A percentile compares a stretch with the other conserved stretches of the same genome.
These are phyloP conservation scores for Pharus latifolius DNA, from an alignment of 176 grass and related monocot species.

Conservation along the genomic window DNA sequence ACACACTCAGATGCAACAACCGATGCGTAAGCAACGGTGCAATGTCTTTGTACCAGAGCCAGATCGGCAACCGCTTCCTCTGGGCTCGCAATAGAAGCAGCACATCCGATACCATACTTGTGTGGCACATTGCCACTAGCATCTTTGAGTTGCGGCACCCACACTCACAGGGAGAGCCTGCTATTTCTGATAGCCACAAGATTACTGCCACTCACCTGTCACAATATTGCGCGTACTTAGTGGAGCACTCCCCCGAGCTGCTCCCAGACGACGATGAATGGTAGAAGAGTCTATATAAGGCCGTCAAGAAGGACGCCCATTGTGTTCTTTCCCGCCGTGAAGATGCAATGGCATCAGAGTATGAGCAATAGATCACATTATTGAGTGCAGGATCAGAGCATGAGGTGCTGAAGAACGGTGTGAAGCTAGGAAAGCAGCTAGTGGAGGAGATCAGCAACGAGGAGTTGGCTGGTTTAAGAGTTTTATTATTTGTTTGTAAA, in stretches of 20 bases:
- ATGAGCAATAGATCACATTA: background rate
- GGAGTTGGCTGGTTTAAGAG: no score
- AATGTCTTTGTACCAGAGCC: background rate
- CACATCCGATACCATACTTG: background rate
- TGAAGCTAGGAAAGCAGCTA: background rate
- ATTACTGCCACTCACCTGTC: background rate
- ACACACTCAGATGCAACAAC: background rate
- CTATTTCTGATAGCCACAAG: background rate
- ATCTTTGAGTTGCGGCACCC: background rate
- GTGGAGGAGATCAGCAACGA: no score
- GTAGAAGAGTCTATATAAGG: background rate
- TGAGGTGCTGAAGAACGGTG: background rate
- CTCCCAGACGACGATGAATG: background rate
- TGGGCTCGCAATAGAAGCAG: background rate
- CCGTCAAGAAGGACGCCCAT: background rate
- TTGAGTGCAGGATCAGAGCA: background rate
- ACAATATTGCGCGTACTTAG: conserved; percentile 3
- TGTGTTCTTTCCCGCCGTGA: rapidly evolving
- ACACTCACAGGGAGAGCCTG: background rate
- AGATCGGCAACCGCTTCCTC: background rate
- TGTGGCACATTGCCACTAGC: conserved; percentile 15
- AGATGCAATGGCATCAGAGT: background rate
- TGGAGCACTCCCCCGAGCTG: background rate
- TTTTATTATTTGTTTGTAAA: no score
- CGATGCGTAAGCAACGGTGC: background rate